Percentiles rank a stretch among this genome's conserved stretches.
phyloP scores from a whole-genome alignment of 192 early-diverging fungal genomes.

The Chytriomyces sp. region DNA sequence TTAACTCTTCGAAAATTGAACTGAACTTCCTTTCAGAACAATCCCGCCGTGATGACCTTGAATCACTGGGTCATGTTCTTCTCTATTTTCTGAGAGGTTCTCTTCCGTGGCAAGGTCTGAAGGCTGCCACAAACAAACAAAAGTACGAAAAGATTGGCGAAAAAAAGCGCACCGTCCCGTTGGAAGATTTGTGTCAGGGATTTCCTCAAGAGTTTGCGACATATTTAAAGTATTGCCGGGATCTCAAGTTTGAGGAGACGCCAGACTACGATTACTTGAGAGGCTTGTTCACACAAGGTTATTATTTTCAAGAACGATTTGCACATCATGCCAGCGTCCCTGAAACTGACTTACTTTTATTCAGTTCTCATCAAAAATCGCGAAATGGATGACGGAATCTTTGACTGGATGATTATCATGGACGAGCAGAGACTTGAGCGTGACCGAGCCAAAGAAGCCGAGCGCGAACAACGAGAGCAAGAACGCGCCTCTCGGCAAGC shows the following conservation, averaged over 20 bases:
- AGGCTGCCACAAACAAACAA: constrained; percentile 97
- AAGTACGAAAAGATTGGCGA: constrained; percentile 99
- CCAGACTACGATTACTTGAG: constrained; percentile 95
- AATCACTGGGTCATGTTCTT: constrained; percentile 97
- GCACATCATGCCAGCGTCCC: neutral
- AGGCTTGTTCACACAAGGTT: constrained; percentile 81
- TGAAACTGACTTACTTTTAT: neutral
- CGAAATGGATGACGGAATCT: constrained; percentile 87
- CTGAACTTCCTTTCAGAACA: constrained; percentile 74
- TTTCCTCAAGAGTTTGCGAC: constrained; percentile 92
- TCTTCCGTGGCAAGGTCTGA: constrained; percentile 97
- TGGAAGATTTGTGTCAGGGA: constrained; percentile 89
- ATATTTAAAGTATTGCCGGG: constrained; percentile 88
- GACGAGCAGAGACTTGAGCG: constrained; percentile 57
- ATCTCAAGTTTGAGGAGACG: constrained; percentile 93
- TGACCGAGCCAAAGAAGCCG: constrained; percentile 46
- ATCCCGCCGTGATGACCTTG: constrained; percentile 95
- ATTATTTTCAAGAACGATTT: constrained; percentile 14
- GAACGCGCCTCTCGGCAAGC: constrained; percentile 30
- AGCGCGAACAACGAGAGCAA: constrained; percentile 46
- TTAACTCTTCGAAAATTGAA: neutral
- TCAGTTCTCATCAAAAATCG: constrained; percentile 56
- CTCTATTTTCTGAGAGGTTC: constrained; percentile 96
- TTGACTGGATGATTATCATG: constrained; percentile 87
- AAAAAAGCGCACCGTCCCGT: constrained; percentile 89